A percentile compares a stretch with the other conserved stretches of the same genome.
These are phyloP conservation scores for Cytospora schulzeri DNA, from an alignment of 2,329 filamentous ascomycete genomes.

Conservation along the genomic window DNA sequence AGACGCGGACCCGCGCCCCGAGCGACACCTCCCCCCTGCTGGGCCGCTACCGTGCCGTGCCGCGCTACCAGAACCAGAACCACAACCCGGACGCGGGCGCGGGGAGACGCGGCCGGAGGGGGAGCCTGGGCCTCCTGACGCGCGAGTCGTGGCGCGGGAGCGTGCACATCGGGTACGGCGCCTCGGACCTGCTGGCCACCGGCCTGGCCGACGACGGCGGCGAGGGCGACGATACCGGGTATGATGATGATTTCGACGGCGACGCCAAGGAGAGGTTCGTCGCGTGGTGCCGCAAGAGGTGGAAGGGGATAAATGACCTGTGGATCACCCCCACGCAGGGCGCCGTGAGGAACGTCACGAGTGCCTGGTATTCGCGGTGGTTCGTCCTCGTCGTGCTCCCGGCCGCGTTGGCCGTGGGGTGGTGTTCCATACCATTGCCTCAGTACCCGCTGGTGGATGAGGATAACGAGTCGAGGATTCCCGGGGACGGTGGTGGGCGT, in stretches of 20 bases:
- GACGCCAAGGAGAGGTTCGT: conserved; percentile 32
- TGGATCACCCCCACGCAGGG: conserved; percentile 63
- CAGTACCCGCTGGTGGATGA: conserved; percentile 56
- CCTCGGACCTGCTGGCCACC: conserved; percentile 48
- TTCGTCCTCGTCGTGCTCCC: conserved; percentile 62
- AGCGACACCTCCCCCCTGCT: conserved; percentile 61
- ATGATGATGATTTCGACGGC: neutral
- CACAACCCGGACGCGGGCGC: no score
- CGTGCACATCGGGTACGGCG: conserved; percentile 59
- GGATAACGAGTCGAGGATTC: conserved; percentile 27
- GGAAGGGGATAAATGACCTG: conserved; percentile 49
- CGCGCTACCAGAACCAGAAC: conserved; percentile 42
- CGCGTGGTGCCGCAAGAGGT: conserved; percentile 39
- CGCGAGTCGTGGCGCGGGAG: conserved; percentile 47
- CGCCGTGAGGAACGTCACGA: conserved; percentile 60
- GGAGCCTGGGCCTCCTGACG: conserved; percentile 45
- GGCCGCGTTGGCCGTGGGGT: conserved; percentile 60
- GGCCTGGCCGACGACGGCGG: conserved; percentile 40
- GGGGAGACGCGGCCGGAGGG: conserved; percentile 32
- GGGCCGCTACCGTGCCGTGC: conserved; percentile 67
- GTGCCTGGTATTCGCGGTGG: conserved; percentile 67
- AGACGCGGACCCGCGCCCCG: conserved; percentile 53
- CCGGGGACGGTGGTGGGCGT: conserved; percentile 29
- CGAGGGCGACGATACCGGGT: conserved; percentile 31
- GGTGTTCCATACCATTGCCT: conserved; percentile 68